phyloP scores from a whole-genome alignment of 306 rosid species.

The Calophaca sinica region DNA sequence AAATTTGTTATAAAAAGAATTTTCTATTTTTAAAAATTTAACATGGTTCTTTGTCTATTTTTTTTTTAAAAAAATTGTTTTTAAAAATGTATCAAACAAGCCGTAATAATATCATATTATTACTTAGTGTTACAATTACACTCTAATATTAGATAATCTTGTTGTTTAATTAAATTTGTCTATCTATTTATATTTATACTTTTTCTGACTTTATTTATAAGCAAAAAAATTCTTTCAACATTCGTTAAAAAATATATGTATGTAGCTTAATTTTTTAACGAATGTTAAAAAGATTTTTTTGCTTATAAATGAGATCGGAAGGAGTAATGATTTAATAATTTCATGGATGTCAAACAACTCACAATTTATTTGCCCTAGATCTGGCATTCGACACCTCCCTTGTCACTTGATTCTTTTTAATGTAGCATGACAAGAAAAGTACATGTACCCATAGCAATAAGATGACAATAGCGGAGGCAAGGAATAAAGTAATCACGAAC shows the following conservation, averaged over 20 bases:
- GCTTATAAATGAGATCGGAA: too few relatives aligned
- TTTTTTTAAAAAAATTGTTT: too few relatives aligned
- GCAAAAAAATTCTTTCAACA: too few relatives aligned
- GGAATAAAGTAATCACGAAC: conserved; percentile 45
- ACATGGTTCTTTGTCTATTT: too few relatives aligned
- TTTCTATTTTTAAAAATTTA: too few relatives aligned
- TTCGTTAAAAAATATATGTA: too few relatives aligned
- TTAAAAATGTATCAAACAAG: too few relatives aligned
- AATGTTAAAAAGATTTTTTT: too few relatives aligned
- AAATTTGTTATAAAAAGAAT: too few relatives aligned
- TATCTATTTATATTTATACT: not conserved
- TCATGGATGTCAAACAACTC: not conserved
- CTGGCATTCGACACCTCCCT: conserved; percentile 7
- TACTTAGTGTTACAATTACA: not conserved
- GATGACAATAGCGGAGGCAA: conserved; percentile 39
- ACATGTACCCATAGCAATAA: conserved; percentile 22
- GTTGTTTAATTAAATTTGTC: conserved; percentile 2
- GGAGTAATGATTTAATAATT: not conserved
- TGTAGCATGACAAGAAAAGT: conserved; percentile 30
- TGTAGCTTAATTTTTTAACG: too few relatives aligned
- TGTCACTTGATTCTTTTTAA: conserved; percentile 28
- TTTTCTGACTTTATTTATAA: too few relatives aligned
- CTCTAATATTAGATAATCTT: not conserved
- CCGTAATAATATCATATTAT: too few relatives aligned
- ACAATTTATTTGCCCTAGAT: conserved; percentile 2